A percentile compares a stretch with the other conserved stretches of the same genome.
These are phyloP conservation scores for Aquilaria yunnanensis DNA, from an alignment of 345 rosid genomes.

Conservation along the genomic window DNA sequence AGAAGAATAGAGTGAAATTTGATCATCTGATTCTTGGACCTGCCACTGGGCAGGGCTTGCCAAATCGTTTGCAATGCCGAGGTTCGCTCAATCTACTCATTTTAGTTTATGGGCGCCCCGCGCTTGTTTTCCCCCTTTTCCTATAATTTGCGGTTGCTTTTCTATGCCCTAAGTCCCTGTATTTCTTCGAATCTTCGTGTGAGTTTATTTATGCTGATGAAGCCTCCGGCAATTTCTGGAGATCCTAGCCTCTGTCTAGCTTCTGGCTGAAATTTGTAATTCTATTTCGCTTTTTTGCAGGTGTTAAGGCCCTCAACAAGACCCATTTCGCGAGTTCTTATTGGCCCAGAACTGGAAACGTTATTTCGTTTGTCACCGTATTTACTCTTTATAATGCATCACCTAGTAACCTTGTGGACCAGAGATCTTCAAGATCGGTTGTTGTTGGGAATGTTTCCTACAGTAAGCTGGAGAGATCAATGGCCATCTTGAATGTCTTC, in stretches of 20 bases:
- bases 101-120: background rate
- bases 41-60: slow-evolving; percentile 76
- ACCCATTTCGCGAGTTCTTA: slow-evolving; percentile 26
- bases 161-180: background rate
- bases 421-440: slow-evolving; percentile 39
- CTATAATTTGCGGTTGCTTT: background rate
- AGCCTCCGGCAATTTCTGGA: background rate
- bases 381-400: slow-evolving; percentile 62
- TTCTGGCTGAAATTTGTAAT: background rate
- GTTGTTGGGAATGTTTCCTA: slow-evolving; percentile 71
- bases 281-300: slow-evolving; percentile 26
- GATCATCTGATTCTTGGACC: slow-evolving; percentile 74
- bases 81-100: slow-evolving; percentile 26
- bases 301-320: slow-evolving; percentile 67
- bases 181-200: too few species aligned
- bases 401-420: slow-evolving; percentile 18
- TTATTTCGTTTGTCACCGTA: slow-evolving; percentile 62
- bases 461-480: slow-evolving; percentile 59
- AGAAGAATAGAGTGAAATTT: slow-evolving; percentile 36
- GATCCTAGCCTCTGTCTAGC: background rate
- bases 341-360: slow-evolving; percentile 27
- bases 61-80: slow-evolving; percentile 73
- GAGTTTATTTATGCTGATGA: too few species aligned
- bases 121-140: background rate
- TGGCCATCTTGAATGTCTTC: slow-evolving; percentile 65